Conservation (phyloP, 129 eudicot genomes). For the carrot (Daucus carota) region DNA sequence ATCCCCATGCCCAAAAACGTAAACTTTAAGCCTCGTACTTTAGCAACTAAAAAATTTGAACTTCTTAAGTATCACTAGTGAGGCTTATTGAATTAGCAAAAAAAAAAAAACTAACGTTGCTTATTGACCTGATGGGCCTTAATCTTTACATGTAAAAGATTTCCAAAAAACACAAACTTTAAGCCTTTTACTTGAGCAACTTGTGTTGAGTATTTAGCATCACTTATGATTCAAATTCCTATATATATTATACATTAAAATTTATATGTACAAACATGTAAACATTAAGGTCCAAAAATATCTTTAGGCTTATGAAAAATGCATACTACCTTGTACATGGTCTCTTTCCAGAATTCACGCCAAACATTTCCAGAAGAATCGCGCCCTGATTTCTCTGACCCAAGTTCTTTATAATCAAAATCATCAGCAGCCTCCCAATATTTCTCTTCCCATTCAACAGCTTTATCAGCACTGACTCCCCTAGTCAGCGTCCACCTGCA, state of each 20-base stretch:
- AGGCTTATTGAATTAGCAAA: too few species aligned
- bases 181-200: too few species aligned
- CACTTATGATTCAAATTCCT: too few species aligned
- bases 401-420: constrained; percentile 78
- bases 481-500: constrained; percentile 84
- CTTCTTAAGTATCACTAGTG: neutral
- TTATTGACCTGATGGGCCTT: too few species aligned
- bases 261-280: neutral
- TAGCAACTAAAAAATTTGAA: neutral
- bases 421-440: constrained; percentile 97
- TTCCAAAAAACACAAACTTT: too few species aligned
- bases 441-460: constrained; percentile 88
- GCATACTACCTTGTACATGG: constrained; percentile 64
- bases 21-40: neutral
- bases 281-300: neutral
- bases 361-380: constrained; percentile 90
- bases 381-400: constrained; percentile 94
- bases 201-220: too few species aligned
- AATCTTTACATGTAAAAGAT: too few species aligned
- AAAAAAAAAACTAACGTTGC: too few species aligned
- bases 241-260: too few species aligned
- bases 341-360: constrained; percentile 92
- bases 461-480: constrained; percentile 72
- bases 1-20: neutral
- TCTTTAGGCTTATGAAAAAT: neutral